Evolutionary conservation across 2,329 filamentous ascomycete genomes (phyloP).

Genomic region (Botrytis aclada): DNA sequence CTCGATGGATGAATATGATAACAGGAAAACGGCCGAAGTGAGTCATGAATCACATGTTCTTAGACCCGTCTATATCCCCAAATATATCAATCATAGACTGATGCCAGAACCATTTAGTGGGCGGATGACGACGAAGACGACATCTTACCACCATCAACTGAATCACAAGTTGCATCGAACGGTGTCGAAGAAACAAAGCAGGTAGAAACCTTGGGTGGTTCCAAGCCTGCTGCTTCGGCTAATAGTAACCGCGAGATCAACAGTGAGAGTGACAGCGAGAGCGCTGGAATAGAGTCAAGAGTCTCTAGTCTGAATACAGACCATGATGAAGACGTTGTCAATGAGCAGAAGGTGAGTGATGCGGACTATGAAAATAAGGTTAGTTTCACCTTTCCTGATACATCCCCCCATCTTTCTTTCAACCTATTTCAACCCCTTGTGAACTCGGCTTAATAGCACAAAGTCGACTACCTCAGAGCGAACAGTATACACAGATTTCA

Average conservation of each 20-base stretch:
- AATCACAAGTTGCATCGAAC: not conserved
- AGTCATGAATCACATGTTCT: not conserved
- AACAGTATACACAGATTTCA: not conserved
- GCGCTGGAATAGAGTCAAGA: not conserved
- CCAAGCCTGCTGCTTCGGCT: not conserved
- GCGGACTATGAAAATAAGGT: not conserved
- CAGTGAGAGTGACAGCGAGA: not conserved
- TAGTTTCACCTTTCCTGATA: not conserved
- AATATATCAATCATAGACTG: not conserved
- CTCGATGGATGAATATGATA: not conserved
- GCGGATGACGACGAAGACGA: not conserved
- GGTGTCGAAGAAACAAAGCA: not conserved
- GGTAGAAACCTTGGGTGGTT: not conserved
- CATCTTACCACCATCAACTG: not conserved
- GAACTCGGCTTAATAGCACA: not conserved
- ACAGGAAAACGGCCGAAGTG: not conserved
- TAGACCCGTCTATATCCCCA: not conserved
- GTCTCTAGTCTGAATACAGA: not conserved
- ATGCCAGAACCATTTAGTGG: not conserved
- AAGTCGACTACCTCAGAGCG: not conserved
- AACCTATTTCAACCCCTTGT: not conserved
- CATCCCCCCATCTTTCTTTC: not conserved
- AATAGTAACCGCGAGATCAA: not conserved
- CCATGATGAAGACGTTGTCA: not conserved
- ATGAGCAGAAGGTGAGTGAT: not conserved